A percentile compares a stretch with the other conserved stretches of the same genome.
Conservation (phyloP, 495 filamentous ascomycete genomes). For the Cudoniella acicularis region DNA sequence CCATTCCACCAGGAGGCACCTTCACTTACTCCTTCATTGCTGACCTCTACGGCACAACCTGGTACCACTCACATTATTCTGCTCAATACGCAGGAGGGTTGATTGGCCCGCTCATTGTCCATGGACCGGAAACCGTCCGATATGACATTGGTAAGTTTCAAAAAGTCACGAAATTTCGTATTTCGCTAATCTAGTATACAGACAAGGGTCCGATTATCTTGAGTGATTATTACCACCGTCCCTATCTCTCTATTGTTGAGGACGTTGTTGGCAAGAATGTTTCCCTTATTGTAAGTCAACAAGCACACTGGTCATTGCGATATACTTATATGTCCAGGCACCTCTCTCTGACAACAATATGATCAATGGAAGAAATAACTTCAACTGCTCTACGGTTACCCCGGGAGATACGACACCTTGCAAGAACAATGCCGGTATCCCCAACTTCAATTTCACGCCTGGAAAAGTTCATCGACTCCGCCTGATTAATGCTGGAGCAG, state of each 20-base stretch:
- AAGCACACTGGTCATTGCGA: not conserved
- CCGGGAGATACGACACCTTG: constrained; percentile 30
- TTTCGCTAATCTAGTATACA: not conserved
- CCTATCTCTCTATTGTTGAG: constrained; percentile 39
- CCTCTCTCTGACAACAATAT: constrained; percentile 40
- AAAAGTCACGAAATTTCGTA: not conserved
- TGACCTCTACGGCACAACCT: constrained; percentile 54
- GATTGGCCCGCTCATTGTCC: constrained; percentile 41
- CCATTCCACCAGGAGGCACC: constrained; percentile 36
- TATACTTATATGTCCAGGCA: not conserved
- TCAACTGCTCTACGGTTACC: constrained; percentile 39
- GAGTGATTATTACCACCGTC: constrained; percentile 42
- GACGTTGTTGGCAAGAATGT: constrained; percentile 29
- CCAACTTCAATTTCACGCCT: constrained; percentile 43
- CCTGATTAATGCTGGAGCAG: constrained; percentile 47
- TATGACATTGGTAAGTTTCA: constrained; percentile 33
- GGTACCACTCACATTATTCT: constrained; percentile 62
- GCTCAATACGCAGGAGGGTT: constrained; percentile 51
- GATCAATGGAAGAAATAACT: constrained; percentile 51
- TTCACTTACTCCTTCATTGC: constrained; percentile 50
- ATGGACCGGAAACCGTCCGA: constrained; percentile 29
- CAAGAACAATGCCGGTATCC: constrained; percentile 39
- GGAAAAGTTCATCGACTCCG: constrained; percentile 49
- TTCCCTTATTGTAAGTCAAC: constrained; percentile 18
- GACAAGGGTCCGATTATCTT: constrained; percentile 47